Percentiles rank a stretch among this genome's conserved stretches.
Conservation (phyloP, 2,329 filamentous ascomycete species). For the Colletotrichum incanum region DNA sequence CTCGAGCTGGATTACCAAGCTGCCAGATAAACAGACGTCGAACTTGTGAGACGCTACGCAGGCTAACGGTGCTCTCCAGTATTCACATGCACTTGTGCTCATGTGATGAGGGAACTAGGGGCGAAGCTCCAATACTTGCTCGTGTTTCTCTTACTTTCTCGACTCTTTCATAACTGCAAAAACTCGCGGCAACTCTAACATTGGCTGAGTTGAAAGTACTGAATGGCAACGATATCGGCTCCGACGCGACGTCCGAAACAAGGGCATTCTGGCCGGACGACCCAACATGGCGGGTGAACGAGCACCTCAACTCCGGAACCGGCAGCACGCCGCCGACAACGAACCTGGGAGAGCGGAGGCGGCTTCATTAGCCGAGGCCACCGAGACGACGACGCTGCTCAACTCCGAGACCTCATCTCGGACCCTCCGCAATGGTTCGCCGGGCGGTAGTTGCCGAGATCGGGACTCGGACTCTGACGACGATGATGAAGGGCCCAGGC, state of each 20-base stretch:
- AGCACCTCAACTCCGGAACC: constrained; percentile 6
- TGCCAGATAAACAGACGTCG: constrained; percentile 14
- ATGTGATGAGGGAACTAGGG: constrained; percentile 31
- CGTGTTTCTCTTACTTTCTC: background rate
- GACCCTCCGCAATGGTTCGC: constrained; percentile 33
- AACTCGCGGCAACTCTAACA: background rate
- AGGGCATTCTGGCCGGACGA: constrained; percentile 26
- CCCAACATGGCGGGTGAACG: constrained; percentile 21
- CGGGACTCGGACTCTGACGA: constrained; percentile 33
- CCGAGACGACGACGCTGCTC: constrained; percentile 43
- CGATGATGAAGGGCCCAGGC: constrained; percentile 40
- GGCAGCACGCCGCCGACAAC: constrained; percentile 8
- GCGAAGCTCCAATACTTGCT: background rate
- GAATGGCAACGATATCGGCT: constrained; percentile 24
- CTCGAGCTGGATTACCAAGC: constrained; percentile 38
- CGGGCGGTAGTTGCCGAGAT: constrained; percentile 18
- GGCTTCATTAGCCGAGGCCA: constrained; percentile 18
- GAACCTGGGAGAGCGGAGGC: background rate
- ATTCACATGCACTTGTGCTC: constrained; percentile 23
- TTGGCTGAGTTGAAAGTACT: background rate
- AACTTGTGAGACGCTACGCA: constrained; percentile 24
- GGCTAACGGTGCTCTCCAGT: background rate
- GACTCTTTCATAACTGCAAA: background rate
- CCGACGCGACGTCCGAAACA: constrained; percentile 14
- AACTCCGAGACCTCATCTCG: constrained; percentile 39